Evolutionary conservation across 768 basidiomycete genomes (phyloP), one percentile per base, ranked within the genome.

Genomic region (Dacryopinax spathularia): DNA sequence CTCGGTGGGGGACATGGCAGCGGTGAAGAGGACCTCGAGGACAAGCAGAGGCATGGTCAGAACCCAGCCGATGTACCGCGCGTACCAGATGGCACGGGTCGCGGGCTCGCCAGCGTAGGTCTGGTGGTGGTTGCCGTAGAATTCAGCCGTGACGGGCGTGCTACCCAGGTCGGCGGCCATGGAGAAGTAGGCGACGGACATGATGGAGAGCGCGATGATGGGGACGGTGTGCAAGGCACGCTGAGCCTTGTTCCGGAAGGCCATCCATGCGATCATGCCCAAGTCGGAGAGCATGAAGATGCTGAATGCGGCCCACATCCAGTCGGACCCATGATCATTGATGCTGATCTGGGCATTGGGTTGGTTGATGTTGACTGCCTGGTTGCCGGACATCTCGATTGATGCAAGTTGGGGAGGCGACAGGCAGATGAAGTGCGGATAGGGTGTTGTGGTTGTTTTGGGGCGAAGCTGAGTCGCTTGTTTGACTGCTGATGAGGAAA

Each of bases 141-240:
- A n/a, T n/a, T n/a, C 79, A 37, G 77, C 75, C n/a, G 41, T 63
- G 66, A 83, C 68, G 36, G 80, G 74, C 0, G 81, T 78, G 44
- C 72, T 72, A 13, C 82, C 82, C 37, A 83, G 74, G 69, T 82
- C 75, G 22, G 81, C 81, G 0, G 82, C 82, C 81, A 83, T 81
- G 13, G 76, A 72, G 70, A 81, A 81, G 73, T 81, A 81, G 1
- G 78, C 70, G 43, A 83, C 70, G 13, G 73, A 67, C 2, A 79
- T 73, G 0, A 80, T 81, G 18, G 76, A 71, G 25, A 83, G 69
- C 35, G 82, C 73, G 63, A 82, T 73, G 34, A 78, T 69, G 56
- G 76, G 76, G 44, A 82, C 71, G 64, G 79, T 79, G 69, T 83
- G 81, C 73, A 82, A 78, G 9, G n/a, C n/a, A n/a, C n/a, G n/a